A percentile compares a stretch with the other conserved stretches of the same genome.
phyloP scores from a whole-genome alignment of 2,329 filamentous ascomycete genomes.

The Cryphonectria nitschkei region DNA sequence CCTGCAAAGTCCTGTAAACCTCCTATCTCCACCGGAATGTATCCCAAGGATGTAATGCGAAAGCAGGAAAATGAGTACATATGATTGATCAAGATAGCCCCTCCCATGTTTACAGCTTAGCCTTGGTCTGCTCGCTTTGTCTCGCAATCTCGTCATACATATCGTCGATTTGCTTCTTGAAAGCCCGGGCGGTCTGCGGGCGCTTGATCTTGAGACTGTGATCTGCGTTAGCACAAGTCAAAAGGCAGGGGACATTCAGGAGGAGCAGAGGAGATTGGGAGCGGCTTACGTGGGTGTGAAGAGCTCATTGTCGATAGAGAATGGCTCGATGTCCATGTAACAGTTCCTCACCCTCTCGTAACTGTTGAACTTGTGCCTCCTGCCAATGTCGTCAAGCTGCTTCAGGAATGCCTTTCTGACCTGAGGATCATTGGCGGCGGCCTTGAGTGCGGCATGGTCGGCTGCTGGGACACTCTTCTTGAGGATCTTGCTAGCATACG shows the following conservation, averaged over 20 bases:
- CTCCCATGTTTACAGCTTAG: constrained; percentile 46
- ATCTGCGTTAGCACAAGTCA: constrained; percentile 19
- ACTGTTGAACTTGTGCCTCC: constrained; percentile 86
- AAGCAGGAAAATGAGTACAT: neutral
- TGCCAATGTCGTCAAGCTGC: constrained; percentile 77
- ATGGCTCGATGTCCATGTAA: constrained; percentile 81
- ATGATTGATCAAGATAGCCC: too few species aligned
- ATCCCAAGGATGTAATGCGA: neutral
- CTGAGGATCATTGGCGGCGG: constrained; percentile 68
- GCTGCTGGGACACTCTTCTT: constrained; percentile 65
- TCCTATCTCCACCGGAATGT: neutral
- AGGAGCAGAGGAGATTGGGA: neutral
- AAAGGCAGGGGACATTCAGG: neutral
- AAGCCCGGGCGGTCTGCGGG: constrained; percentile 57
- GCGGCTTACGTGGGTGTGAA: constrained; percentile 79
- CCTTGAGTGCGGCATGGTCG: constrained; percentile 69
- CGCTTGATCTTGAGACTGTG: constrained; percentile 63
- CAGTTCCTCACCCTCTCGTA: constrained; percentile 82
- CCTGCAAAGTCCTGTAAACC: neutral
- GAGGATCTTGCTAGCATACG: constrained; percentile 77
- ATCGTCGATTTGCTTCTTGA: constrained; percentile 55
- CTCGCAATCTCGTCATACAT: constrained; percentile 61
- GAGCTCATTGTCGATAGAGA: constrained; percentile 90
- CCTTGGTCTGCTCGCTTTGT: constrained; percentile 41
- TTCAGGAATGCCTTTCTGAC: constrained; percentile 76